Evolutionary conservation across 305 asterid genomes (phyloP).

Genomic region (Ajuga reptans): DNA sequence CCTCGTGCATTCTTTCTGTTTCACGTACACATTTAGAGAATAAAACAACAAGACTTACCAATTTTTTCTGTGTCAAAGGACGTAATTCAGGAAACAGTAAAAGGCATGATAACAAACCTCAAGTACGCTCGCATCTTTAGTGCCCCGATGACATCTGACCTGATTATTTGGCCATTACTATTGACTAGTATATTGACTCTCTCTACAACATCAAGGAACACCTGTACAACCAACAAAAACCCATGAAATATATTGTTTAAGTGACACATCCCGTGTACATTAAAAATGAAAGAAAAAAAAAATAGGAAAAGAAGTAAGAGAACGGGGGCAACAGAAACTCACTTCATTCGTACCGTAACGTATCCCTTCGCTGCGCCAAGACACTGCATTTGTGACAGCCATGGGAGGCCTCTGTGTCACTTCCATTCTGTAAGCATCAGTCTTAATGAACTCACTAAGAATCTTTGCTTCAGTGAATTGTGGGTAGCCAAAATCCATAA

Average conservation of each 20-base stretch:
- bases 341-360: constrained; percentile 90
- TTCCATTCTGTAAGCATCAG: constrained; percentile 98
- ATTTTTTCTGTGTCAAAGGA: background rate
- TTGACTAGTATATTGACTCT: constrained; percentile 91
- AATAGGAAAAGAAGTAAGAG: no score
- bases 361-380: constrained; percentile 99
- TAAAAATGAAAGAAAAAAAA: constrained; percentile 6
- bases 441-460: constrained; percentile 95
- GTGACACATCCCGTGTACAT: background rate
- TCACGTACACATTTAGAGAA: background rate
- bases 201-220: constrained; percentile 89
- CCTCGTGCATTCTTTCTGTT: background rate
- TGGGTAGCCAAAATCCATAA: constrained; percentile 98
- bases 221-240: constrained; percentile 33
- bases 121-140: constrained; percentile 88
- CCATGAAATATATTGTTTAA: background rate
- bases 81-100: constrained; percentile 1
- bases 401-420: constrained; percentile 95
- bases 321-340: background rate
- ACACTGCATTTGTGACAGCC: constrained; percentile 98
- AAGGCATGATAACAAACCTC: constrained; percentile 46
- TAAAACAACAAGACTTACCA: background rate
- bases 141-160: constrained; percentile 93
- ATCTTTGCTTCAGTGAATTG: constrained; percentile 96
- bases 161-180: constrained; percentile 83